Evolutionary conservation across 1,139 yeast species (phyloP), one percentile per base, ranked within the genome.

Genomic region (Lodderomyces jiufengensis): DNA sequence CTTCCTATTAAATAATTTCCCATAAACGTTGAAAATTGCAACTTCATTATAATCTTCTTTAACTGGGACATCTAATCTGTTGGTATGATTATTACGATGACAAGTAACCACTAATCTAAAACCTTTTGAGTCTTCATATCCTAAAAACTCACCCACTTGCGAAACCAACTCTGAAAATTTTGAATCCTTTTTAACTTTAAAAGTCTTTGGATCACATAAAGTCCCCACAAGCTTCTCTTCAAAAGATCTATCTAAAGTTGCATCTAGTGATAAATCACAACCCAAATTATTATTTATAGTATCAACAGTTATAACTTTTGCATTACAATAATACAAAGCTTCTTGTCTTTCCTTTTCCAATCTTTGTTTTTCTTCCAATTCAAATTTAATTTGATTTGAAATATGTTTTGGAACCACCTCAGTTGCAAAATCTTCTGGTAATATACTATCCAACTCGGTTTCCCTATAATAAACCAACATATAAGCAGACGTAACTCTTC

Each of bases 401-500:
- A 92, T 78, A 52, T 84, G 85, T 3, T 57, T 50, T 3, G 97
- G 97, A 26, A 85, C 47, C 2, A 60, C 63, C 12, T 79, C 82
- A 14, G 69, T 63, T 0, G 73, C 76, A n/a, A n/a, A n/a, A n/a
- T 18, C 20, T 7, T 5, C 20, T 6, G 80, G 80, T 41, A 92
- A 67, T 13, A 90, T 71, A 8, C 71, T 73, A 3, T 68, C 69
- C 32, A 80, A 61, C 27, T 74, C 75, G 6, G 74, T 63, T 52
- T 84, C 81, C 37, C 95, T 76, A 45, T 90, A 76, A 55, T 92
- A 92, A 3, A 92, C 98, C 63, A 92, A 75, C 99, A 92, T 92
- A 55, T 92, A 92, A 3, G 98, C 98, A 34, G 95, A 86, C 0
- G 97, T 88, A 32, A 86, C 92, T 37, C 95, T 77, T 48, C 87